These are phyloP conservation scores for Bipolaris oryzae DNA, from an alignment of 2,329 filamentous ascomycete genomes.

Conservation along the genomic window DNA sequence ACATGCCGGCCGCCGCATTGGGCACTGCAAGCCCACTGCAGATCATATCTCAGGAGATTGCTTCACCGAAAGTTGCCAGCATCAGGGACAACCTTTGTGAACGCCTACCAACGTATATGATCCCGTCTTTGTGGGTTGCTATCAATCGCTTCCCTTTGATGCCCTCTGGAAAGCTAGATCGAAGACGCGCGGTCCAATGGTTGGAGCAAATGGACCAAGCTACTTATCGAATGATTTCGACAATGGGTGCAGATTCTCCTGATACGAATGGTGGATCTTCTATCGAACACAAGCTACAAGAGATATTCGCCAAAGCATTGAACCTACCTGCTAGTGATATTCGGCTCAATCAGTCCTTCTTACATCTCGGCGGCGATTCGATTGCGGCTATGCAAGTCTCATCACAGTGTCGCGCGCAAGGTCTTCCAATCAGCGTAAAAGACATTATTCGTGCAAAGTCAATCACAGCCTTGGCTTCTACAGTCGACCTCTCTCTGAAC, in stretches of 20 bases:
- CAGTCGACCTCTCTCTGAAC: slow-evolving; percentile 20
- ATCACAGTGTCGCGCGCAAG: slow-evolving; percentile 39
- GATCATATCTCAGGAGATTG: slow-evolving; percentile 29
- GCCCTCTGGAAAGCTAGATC: slow-evolving; percentile 43
- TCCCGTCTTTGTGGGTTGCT: slow-evolving; percentile 41
- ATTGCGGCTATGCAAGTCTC: slow-evolving; percentile 47
- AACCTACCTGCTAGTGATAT: slow-evolving; percentile 36
- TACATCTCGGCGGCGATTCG: slow-evolving; percentile 45
- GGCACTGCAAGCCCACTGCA: slow-evolving; percentile 13
- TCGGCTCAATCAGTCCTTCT: slow-evolving; percentile 42
- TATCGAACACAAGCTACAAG: slow-evolving; percentile 36
- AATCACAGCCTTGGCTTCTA: slow-evolving; percentile 34
- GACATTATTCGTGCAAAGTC: slow-evolving; percentile 44
- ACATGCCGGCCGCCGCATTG: slow-evolving; percentile 9
- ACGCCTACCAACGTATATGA: slow-evolving; percentile 42
- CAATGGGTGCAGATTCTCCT: slow-evolving; percentile 25
- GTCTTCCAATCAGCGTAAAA: slow-evolving; percentile 40
- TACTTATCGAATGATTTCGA: slow-evolving; percentile 35
- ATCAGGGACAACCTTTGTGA: slow-evolving; percentile 40
- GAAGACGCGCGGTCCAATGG: slow-evolving; percentile 38
- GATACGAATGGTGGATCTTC: slow-evolving; percentile 22
- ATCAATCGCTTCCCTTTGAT: slow-evolving; percentile 39
- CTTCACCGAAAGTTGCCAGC: slow-evolving; percentile 28
- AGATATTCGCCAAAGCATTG: slow-evolving; percentile 39
- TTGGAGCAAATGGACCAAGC: slow-evolving; percentile 39